phyloP scores from a whole-genome alignment of 257 asterid species.

The Scutellaria galericulata region DNA sequence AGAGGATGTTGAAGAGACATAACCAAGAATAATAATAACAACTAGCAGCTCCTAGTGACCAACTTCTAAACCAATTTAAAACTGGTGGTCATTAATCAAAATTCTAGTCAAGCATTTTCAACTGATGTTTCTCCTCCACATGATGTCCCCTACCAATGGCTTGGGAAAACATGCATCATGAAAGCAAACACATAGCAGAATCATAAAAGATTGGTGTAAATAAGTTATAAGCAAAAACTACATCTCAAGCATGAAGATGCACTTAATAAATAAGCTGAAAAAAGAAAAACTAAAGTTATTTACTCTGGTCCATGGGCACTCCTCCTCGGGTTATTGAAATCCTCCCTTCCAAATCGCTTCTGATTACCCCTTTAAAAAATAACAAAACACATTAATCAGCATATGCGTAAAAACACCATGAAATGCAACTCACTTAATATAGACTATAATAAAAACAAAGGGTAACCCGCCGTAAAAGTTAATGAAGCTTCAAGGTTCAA shows the following conservation, averaged over 20 bases:
- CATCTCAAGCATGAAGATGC: slow-evolving; percentile 17
- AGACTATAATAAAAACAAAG: neutral
- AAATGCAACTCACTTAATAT: neutral
- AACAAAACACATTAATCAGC: slow-evolving; percentile 13
- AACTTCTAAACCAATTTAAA: neutral
- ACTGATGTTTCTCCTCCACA: neutral
- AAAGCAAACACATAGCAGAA: slow-evolving; percentile 3
- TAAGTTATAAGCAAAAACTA: neutral
- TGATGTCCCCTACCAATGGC: neutral
- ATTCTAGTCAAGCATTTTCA: neutral
- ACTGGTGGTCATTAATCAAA: neutral
- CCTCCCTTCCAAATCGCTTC: slow-evolving; percentile 39
- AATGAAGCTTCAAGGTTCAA: neutral
- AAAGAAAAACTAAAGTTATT: slow-evolving; percentile 38
- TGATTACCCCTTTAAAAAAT: slow-evolving; percentile 41
- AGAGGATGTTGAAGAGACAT: neutral
- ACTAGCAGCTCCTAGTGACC: neutral
- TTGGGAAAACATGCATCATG: neutral
- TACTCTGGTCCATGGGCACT: slow-evolving; percentile 71
- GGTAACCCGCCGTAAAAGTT: neutral
- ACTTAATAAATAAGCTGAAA: neutral
- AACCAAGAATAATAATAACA: slow-evolving; percentile 6
- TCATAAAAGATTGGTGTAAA: neutral
- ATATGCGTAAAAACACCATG: neutral
- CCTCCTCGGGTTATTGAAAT: slow-evolving; percentile 28